Conservation (phyloP, 2,329 filamentous ascomycete species). For the Laburnicola sp. region DNA sequence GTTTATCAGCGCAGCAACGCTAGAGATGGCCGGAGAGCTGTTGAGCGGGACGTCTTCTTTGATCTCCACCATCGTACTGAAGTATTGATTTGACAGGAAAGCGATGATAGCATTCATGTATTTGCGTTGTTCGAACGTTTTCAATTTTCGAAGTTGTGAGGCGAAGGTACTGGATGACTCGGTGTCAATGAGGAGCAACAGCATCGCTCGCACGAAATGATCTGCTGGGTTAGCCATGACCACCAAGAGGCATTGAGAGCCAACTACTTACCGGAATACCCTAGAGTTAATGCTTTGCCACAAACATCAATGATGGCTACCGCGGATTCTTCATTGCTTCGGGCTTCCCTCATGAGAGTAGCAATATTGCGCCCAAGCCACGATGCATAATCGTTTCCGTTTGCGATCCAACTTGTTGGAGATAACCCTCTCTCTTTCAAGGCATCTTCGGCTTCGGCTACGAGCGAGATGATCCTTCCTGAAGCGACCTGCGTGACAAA, state of each 20-base stretch:
- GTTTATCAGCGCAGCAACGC: constrained; percentile 27
- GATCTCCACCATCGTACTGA: constrained; percentile 11
- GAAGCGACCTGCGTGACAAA: constrained; percentile 61
- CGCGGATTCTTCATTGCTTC: constrained; percentile 41
- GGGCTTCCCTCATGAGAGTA: constrained; percentile 48
- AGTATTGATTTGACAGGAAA: constrained; percentile 28
- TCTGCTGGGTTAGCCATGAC: constrained; percentile 21
- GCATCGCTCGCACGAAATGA: constrained; percentile 24
- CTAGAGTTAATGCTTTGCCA: constrained; percentile 67
- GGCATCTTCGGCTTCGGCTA: constrained; percentile 62
- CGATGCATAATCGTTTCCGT: constrained; percentile 64
- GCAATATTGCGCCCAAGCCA: constrained; percentile 73
- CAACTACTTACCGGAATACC: constrained; percentile 62
- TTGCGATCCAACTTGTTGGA: constrained; percentile 62
- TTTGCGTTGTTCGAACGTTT: constrained; percentile 54
- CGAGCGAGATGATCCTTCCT: constrained; percentile 61
- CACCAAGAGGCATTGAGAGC: background rate
- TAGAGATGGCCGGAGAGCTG: constrained; percentile 27
- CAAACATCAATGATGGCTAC: constrained; percentile 48
- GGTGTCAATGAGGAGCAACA: constrained; percentile 17
- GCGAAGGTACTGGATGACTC: constrained; percentile 28
- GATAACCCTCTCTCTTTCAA: constrained; percentile 42
- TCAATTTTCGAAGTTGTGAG: constrained; percentile 49
- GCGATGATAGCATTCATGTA: constrained; percentile 43
- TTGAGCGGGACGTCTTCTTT: constrained; percentile 19